These are phyloP conservation scores for Trichophyton equinum DNA, from an alignment of 2,329 filamentous ascomycete genomes.

Conservation along the genomic window DNA sequence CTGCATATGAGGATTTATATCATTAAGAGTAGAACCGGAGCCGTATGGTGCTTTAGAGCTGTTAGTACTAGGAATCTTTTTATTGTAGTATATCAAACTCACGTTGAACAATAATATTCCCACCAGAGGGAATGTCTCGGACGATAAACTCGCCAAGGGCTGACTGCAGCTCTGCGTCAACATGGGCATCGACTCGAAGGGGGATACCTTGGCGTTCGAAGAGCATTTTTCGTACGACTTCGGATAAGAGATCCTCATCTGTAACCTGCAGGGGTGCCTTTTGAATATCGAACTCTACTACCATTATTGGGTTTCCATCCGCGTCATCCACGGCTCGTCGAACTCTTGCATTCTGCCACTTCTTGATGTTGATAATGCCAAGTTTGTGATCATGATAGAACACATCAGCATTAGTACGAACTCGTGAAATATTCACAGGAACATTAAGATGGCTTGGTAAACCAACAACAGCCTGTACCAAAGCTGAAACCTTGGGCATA, in stretches of 20 bases:
- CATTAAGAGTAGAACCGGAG: slow-evolving; percentile 40
- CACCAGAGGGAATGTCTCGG: slow-evolving; percentile 70
- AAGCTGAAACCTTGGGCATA: slow-evolving; percentile 69
- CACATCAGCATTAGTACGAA: slow-evolving; percentile 68
- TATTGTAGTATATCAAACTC: slow-evolving; percentile 39
- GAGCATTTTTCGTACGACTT: slow-evolving; percentile 67
- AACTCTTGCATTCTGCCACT: slow-evolving; percentile 79
- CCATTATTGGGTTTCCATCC: slow-evolving; percentile 49
- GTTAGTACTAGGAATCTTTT: slow-evolving; percentile 14
- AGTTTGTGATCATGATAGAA: slow-evolving; percentile 67
- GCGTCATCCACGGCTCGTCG: slow-evolving; percentile 49
- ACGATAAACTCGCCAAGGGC: slow-evolving; percentile 69
- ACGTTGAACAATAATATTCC: slow-evolving; percentile 86
- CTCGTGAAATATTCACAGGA: slow-evolving; percentile 60
- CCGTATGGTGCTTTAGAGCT: slow-evolving; percentile 44
- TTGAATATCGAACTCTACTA: slow-evolving; percentile 63
- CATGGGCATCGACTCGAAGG: slow-evolving; percentile 62
- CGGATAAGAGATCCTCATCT: slow-evolving; percentile 62
- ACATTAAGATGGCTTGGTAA: slow-evolving; percentile 82
- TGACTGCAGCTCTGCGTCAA: slow-evolving; percentile 73
- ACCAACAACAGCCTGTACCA: slow-evolving; percentile 63
- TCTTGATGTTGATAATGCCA: slow-evolving; percentile 61
- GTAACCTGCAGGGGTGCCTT: slow-evolving; percentile 74
- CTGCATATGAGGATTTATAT: slow-evolving; percentile 52
- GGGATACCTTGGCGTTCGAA: slow-evolving; percentile 59